A percentile compares a stretch with the other conserved stretches of the same genome.
phyloP scores from a whole-genome alignment of 2,329 filamentous ascomycete genomes.

The Lasiodiplodia theobromae region DNA sequence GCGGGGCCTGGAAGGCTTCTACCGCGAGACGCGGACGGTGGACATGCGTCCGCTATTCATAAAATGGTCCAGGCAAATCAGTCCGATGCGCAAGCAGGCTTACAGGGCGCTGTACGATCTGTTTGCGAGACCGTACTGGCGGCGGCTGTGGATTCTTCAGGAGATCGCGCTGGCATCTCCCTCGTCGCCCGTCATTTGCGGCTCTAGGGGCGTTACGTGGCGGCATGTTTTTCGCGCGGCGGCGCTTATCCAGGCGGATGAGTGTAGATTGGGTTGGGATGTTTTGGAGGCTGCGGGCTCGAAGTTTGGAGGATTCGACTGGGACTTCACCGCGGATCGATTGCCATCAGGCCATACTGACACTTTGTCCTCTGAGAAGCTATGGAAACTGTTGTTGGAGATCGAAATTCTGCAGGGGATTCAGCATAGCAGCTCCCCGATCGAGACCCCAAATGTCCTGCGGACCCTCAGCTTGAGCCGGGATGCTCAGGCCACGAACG shows the following conservation, averaged over 20 bases:
- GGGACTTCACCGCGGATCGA: neutral
- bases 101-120: neutral
- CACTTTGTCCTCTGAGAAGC: neutral
- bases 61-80: neutral
- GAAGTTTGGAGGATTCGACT: neutral
- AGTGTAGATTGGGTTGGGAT: neutral
- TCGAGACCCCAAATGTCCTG: neutral
- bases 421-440: neutral
- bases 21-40: neutral
- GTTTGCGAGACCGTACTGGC: neutral
- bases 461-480: neutral
- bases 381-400: neutral
- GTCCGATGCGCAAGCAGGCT: neutral
- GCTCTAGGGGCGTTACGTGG: neutral
- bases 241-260: neutral
- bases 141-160: neutral
- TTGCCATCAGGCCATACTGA: neutral
- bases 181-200: neutral
- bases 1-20: neutral
- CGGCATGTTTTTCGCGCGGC: neutral
- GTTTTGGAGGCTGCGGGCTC: neutral
- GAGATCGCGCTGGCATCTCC: neutral
- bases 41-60: neutral
- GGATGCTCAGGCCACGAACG: neutral
- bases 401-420: neutral